A percentile compares a stretch with the other conserved stretches of the same genome.
Evolutionary conservation across 257 asterid species (phyloP).

Genomic region (Solanum chiquidenum): DNA sequence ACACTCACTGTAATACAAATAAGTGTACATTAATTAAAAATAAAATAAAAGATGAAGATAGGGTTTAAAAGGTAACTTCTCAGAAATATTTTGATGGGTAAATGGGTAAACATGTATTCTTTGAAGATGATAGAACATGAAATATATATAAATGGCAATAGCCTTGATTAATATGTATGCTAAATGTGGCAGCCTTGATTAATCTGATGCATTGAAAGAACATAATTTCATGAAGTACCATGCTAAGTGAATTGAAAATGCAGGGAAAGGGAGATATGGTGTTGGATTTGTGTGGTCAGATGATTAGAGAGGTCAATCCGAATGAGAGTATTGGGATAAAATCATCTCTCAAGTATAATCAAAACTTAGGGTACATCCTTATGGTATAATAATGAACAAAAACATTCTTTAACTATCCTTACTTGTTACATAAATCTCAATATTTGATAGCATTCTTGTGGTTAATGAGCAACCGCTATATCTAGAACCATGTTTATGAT

Average conservation of each 20-base stretch:
- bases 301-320: constrained; percentile 50
- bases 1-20: not conserved
- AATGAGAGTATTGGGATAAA: constrained; percentile 7
- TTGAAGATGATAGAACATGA: constrained; percentile 25
- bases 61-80: no score
- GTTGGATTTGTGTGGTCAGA: constrained; percentile 36
- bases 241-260: constrained; percentile 70
- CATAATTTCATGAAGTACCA: constrained; percentile 56
- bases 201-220: constrained; percentile 28
- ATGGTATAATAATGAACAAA: no score
- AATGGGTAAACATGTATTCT: constrained; percentile 52
- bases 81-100: constrained; percentile 47
- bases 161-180: constrained; percentile 81
- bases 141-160: constrained; percentile 16
- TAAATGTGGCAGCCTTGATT: constrained; percentile 56
- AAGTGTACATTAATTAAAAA: not conserved
- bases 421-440: not conserved
- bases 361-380: no score
- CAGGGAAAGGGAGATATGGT: constrained; percentile 57
- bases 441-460: not conserved
- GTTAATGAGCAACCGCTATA: not conserved
- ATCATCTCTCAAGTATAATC: no score
- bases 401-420: not conserved
- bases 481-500: not conserved
- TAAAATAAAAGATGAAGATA: no score